Percentiles rank a stretch among this genome's conserved stretches.
These are phyloP conservation scores for Cryphonectria naterciae DNA, from an alignment of 2,329 filamentous ascomycete species.

Conservation along the genomic window DNA sequence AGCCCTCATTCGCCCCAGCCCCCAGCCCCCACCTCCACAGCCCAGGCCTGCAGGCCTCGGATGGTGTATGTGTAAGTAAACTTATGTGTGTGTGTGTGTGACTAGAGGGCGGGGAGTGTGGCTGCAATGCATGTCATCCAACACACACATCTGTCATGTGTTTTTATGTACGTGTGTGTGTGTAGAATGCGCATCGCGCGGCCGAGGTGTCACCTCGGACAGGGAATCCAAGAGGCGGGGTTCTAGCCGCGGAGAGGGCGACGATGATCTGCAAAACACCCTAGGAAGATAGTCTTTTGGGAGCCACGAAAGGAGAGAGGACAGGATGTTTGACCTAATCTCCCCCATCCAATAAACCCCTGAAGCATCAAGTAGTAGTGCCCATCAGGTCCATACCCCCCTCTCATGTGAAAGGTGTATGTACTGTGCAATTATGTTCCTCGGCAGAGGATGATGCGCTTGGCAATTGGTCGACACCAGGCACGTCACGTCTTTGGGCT, in stretches of 20 bases:
- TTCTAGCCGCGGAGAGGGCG: background rate
- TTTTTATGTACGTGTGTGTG: background rate
- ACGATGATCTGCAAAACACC: background rate
- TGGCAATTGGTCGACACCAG: no score
- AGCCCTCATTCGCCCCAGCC: conserved; percentile 21
- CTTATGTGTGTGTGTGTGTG: background rate
- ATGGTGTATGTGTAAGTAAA: background rate
- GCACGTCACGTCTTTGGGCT: no score
- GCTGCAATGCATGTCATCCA: conserved; percentile 3
- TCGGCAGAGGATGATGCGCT: no score
- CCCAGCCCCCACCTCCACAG: background rate
- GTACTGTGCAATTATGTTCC: no score
- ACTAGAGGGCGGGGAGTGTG: background rate
- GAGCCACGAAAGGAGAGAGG: background rate
- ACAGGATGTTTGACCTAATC: background rate
- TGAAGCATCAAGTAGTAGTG: no score
- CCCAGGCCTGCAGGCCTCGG: background rate
- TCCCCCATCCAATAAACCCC: no score
- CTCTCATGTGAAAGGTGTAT: no score
- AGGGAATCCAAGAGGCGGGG: no score
- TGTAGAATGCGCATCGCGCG: background rate
- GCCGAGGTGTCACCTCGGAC: background rate
- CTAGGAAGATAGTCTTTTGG: background rate
- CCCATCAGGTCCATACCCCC: no score
- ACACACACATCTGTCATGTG: background rate